phyloP scores from a whole-genome alignment of 371 early-diverging fungal species.

The Mortierella sp. region DNA sequence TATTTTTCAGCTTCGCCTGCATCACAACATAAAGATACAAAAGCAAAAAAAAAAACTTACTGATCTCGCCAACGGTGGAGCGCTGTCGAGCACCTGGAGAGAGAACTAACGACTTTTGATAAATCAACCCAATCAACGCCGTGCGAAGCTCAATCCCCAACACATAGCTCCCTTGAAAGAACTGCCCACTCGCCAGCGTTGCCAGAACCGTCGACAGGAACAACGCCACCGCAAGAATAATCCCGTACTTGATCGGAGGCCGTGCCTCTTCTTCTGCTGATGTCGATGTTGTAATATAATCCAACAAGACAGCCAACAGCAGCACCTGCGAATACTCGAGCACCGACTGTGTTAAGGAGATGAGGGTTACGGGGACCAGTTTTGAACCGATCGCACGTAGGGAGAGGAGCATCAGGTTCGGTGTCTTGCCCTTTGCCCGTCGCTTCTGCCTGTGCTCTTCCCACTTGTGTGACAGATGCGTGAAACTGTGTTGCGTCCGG shows the following conservation, averaged over 20 bases:
- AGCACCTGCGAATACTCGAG: slow-evolving; percentile 11
- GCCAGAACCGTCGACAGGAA: slow-evolving; percentile 1
- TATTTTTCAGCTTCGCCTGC: neutral
- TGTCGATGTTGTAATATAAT: neutral
- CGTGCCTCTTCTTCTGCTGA: neutral
- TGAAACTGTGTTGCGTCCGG: slow-evolving; percentile 22
- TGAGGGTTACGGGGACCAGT: slow-evolving; percentile 1
- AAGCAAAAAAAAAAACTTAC: slow-evolving; percentile 26
- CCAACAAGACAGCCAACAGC: slow-evolving; percentile 5
- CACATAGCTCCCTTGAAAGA: slow-evolving; percentile 9
- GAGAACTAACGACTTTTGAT: slow-evolving; percentile 86
- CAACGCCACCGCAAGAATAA: neutral
- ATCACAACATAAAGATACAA: too few species aligned
- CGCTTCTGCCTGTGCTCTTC: neutral
- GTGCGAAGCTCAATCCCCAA: slow-evolving; percentile 67
- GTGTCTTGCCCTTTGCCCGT: neutral
- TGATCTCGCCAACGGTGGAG: slow-evolving; percentile 84
- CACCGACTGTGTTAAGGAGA: neutral
- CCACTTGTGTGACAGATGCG: slow-evolving; percentile 20
- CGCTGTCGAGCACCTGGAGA: slow-evolving; percentile 84
- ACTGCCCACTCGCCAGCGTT: slow-evolving; percentile 27
- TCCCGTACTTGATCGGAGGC: neutral
- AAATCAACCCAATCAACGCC: slow-evolving; percentile 87
- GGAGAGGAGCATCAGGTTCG: neutral
- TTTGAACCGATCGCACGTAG: neutral